These are phyloP conservation scores for Paramecium biaurelia DNA, from an alignment of 73 alveolate species.

Conservation along the genomic window DNA sequence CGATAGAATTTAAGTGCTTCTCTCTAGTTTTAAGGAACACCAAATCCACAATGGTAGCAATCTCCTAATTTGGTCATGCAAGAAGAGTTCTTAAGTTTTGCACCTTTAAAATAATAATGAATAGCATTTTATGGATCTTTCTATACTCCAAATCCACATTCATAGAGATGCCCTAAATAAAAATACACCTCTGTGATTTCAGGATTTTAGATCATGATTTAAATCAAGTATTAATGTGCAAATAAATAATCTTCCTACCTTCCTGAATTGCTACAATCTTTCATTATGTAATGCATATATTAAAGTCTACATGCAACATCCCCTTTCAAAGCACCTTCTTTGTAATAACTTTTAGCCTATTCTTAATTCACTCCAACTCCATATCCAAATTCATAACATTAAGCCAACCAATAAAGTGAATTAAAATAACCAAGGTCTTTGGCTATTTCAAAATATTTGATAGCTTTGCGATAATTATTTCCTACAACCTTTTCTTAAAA, in stretches of 20 bases:
- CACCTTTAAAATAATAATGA: slow-evolving; percentile 45
- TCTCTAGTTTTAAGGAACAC: slow-evolving; percentile 28
- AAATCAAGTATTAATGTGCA: neutral
- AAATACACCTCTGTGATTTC: slow-evolving; percentile 17
- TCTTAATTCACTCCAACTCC: neutral
- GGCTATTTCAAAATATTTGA: slow-evolving; percentile 31
- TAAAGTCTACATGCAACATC: neutral
- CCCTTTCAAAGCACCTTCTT: slow-evolving; percentile 18
- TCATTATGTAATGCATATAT: neutral
- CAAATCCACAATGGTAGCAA: slow-evolving; percentile 31
- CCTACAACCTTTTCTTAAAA: neutral
- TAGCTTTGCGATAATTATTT: slow-evolving; percentile 14
- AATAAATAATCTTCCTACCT: slow-evolving; percentile 10
- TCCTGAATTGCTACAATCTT: slow-evolving; percentile 27
- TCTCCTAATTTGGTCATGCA: slow-evolving; percentile 39
- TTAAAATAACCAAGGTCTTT: slow-evolving; percentile 14
- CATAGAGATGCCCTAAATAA: slow-evolving; percentile 17
- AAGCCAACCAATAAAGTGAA: neutral
- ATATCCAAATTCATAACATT: slow-evolving; percentile 15
- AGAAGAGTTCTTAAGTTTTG: neutral
- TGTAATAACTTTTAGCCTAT: slow-evolving; percentile 20
- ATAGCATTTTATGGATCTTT: slow-evolving; percentile 31
- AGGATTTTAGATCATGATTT: slow-evolving; percentile 9
- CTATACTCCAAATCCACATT: slow-evolving; percentile 35
- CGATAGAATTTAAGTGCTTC: slow-evolving; percentile 19